phyloP scores from a whole-genome alignment of 2,329 filamentous ascomycete genomes.

The Colletotrichum neosansevieriae region DNA sequence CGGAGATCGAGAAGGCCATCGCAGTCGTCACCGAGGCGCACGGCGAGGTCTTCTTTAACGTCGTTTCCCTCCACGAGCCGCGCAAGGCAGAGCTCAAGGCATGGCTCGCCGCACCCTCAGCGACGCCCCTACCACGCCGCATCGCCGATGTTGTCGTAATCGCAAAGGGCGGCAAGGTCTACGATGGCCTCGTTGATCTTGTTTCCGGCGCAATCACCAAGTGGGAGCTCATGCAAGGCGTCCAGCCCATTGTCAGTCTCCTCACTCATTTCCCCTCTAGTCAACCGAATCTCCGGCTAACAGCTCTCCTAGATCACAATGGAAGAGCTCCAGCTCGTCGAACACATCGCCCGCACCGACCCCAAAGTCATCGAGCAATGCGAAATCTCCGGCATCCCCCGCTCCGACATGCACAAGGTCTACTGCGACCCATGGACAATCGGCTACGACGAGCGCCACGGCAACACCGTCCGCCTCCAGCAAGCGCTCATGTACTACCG shows the following conservation, averaged over 20 bases:
- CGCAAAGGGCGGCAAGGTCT: slow-evolving; percentile 81
- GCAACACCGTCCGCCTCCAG: slow-evolving; percentile 81
- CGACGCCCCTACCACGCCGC: slow-evolving; percentile 72
- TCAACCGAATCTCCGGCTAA: background rate
- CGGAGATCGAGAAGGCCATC: slow-evolving; percentile 81
- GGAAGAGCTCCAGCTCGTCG: slow-evolving; percentile 87
- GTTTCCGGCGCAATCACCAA: slow-evolving; percentile 72
- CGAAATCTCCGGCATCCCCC: slow-evolving; percentile 81
- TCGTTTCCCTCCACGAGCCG: slow-evolving; percentile 86
- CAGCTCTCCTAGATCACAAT: slow-evolving; percentile 76
- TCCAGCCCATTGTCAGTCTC: slow-evolving; percentile 79
- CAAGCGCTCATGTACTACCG: slow-evolving; percentile 97
- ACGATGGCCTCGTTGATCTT: slow-evolving; percentile 84
- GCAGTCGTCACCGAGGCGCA: slow-evolving; percentile 77
- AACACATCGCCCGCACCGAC: slow-evolving; percentile 80
- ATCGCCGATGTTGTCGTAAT: slow-evolving; percentile 88
- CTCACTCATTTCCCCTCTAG: too few species aligned
- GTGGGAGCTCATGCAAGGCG: slow-evolving; percentile 81
- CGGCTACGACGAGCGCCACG: slow-evolving; percentile 91
- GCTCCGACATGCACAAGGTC: slow-evolving; percentile 91
- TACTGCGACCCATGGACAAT: slow-evolving; percentile 98
- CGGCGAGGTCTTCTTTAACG: slow-evolving; percentile 83
- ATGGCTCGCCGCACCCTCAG: slow-evolving; percentile 78
- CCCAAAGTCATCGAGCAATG: slow-evolving; percentile 93
- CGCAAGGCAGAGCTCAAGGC: slow-evolving; percentile 85